A percentile compares a stretch with the other conserved stretches of the same genome.
These are phyloP conservation scores for Phytophthora idaei DNA, from an alignment of 352 stramenopile species.

Conservation along the genomic window DNA sequence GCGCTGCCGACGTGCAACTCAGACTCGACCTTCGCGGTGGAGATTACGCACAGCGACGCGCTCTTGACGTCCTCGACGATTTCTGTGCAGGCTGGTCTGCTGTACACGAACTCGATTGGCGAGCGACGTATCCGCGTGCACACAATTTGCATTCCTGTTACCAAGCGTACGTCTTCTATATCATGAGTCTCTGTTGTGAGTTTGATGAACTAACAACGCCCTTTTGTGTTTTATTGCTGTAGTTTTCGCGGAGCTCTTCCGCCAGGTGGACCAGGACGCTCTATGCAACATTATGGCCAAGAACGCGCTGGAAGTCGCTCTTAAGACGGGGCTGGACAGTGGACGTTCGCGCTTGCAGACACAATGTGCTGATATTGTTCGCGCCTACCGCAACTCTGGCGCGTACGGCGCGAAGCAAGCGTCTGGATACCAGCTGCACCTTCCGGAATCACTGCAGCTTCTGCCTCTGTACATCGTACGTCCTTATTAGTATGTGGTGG, in stretches of 20 bases:
- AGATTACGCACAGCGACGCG: slow-evolving; percentile 97
- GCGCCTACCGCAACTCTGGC: slow-evolving; percentile 86
- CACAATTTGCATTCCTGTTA: slow-evolving; percentile 95
- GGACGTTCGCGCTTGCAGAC: slow-evolving; percentile 93
- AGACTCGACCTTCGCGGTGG: slow-evolving; percentile 97
- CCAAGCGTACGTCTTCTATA: slow-evolving; percentile 64
- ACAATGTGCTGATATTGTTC: slow-evolving; percentile 93
- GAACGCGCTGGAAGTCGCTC: slow-evolving; percentile 91
- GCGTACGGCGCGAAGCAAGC: slow-evolving; percentile 72
- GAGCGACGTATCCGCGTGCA: slow-evolving; percentile 98
- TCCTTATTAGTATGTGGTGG: slow-evolving; percentile 11
- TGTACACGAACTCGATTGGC: slow-evolving; percentile 98
- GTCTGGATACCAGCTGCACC: slow-evolving; percentile 78
- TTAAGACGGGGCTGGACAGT: slow-evolving; percentile 96
- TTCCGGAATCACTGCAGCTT: slow-evolving; percentile 93
- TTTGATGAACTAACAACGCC: background rate
- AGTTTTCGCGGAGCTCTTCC: slow-evolving; percentile 93
- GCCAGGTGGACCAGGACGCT: slow-evolving; percentile 92
- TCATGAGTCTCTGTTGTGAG: background rate
- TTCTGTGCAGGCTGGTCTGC: slow-evolving; percentile 95
- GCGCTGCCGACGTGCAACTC: slow-evolving; percentile 95
- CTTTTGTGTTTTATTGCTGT: slow-evolving; percentile 13
- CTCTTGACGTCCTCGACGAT: slow-evolving; percentile 94
- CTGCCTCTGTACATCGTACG: slow-evolving; percentile 95
- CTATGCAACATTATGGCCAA: slow-evolving; percentile 96